These are phyloP conservation scores for Cytidiella melzeri DNA, from an alignment of 768 basidiomycete species.

Conservation along the genomic window DNA sequence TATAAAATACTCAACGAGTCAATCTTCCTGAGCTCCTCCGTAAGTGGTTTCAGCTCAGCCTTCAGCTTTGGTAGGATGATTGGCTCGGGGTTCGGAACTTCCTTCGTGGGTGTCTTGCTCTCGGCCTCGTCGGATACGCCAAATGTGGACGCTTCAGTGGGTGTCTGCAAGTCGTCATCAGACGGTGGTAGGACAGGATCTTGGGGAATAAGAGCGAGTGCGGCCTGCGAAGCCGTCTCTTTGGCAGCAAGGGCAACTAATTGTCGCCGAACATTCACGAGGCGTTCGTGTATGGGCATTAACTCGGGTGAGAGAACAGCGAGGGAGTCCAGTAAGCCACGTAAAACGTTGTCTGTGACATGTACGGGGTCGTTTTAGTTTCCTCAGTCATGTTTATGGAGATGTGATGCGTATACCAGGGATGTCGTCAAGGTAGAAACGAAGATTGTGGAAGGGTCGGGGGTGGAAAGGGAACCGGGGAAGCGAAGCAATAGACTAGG, in stretches of 20 bases:
- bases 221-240: constrained; percentile 71
- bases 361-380: background rate
- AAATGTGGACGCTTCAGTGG: background rate
- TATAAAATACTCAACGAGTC: constrained; percentile 76
- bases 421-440: background rate
- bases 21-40: constrained; percentile 91
- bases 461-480: background rate
- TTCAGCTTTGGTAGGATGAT: constrained; percentile 17
- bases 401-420: background rate
- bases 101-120: constrained; percentile 17
- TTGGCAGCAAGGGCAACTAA: constrained; percentile 85
- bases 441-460: background rate
- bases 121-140: constrained; percentile 22
- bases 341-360: constrained; percentile 63
- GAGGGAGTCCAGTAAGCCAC: constrained; percentile 75
- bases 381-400: constrained; percentile 2
- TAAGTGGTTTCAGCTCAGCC: constrained; percentile 76
- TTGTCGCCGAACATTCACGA: constrained; percentile 84
- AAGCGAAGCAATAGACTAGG: background rate
- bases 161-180: background rate
- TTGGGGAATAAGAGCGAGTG: background rate
- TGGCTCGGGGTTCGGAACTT: constrained; percentile 18
- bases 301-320: constrained; percentile 87
- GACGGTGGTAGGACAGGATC: background rate
- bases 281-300: constrained; percentile 81